Evolutionary conservation across 495 filamentous ascomycete genomes (phyloP).

Genomic region (Venustampulla echinocandica): DNA sequence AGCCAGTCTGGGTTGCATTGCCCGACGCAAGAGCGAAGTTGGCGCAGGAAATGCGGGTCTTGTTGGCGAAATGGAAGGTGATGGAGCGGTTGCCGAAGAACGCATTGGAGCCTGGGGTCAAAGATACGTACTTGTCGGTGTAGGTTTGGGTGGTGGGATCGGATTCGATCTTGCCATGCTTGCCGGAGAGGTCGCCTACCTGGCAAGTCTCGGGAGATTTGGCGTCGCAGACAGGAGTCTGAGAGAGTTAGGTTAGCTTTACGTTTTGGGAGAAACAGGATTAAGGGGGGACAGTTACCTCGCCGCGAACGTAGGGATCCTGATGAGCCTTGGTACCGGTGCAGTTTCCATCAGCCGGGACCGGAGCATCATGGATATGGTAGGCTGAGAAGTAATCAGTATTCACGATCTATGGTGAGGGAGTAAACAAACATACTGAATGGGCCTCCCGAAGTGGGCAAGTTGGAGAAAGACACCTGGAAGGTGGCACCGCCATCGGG

Average conservation of each 20-base stretch:
- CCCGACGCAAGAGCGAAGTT: constrained; percentile 44
- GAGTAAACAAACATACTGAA: constrained; percentile 49
- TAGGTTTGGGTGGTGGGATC: constrained; percentile 43
- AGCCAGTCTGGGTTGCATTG: not conserved
- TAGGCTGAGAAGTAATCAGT: constrained; percentile 47
- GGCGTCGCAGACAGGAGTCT: constrained; percentile 55
- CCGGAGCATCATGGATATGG: constrained; percentile 70
- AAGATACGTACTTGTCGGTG: constrained; percentile 60
- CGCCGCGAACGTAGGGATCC: constrained; percentile 41
- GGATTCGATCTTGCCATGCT: constrained; percentile 58
- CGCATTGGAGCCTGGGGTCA: constrained; percentile 41
- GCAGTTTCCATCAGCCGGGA: constrained; percentile 72
- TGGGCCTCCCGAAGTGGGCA: constrained; percentile 57
- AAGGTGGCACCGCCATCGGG: constrained; percentile 57
- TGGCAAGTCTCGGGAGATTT: constrained; percentile 61
- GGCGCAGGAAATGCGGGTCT: constrained; percentile 62
- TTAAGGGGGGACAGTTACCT: constrained; percentile 12
- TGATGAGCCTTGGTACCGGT: constrained; percentile 59
- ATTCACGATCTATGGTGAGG: too few relatives aligned
- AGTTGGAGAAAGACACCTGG: constrained; percentile 50
- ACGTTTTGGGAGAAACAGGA: not conserved
- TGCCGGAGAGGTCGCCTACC: constrained; percentile 77
- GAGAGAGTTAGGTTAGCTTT: constrained; percentile 24
- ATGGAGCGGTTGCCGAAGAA: constrained; percentile 77
- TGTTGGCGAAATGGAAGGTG: constrained; percentile 66